Conservation (phyloP, 768 basidiomycete species). For the Rhodotorula paludigena region DNA sequence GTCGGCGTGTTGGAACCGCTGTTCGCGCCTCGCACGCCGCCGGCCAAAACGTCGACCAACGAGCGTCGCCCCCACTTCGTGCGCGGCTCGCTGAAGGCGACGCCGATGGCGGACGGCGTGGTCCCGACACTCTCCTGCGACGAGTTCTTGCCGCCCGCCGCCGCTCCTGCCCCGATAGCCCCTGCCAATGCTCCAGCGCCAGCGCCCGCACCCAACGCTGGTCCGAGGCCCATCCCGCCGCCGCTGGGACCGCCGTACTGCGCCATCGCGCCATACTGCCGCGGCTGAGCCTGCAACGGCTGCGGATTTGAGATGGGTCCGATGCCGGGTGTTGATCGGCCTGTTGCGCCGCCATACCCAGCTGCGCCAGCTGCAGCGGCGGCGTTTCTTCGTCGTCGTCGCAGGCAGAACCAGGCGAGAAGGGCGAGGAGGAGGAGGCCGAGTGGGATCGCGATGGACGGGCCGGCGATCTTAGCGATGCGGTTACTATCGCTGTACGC, state of each 20-base stretch:
- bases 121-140: constrained; percentile 23
- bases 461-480: constrained; percentile 25
- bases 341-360: neutral
- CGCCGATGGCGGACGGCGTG: constrained; percentile 32
- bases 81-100: constrained; percentile 34
- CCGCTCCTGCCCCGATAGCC: neutral
- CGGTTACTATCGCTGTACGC: constrained; percentile 14
- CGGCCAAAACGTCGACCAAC: constrained; percentile 25
- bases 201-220: neutral
- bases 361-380: no score
- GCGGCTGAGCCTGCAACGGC: constrained; percentile 10
- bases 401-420: constrained; percentile 5
- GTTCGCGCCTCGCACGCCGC: constrained; percentile 19
- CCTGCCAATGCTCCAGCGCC: neutral
- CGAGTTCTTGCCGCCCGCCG: neutral
- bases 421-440: constrained; percentile 18
- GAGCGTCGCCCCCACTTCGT: constrained; percentile 27
- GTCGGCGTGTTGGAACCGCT: neutral
- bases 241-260: neutral
- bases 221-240: neutral
- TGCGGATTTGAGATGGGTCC: constrained; percentile 23
- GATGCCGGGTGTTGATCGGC: neutral
- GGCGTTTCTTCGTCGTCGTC: constrained; percentile 3
- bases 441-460: constrained; percentile 28
- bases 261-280: neutral